Percentiles rank a stretch among this genome's conserved stretches.
These are phyloP conservation scores for Talaromyces piceae DNA, from an alignment of 2,329 filamentous ascomycete species.

Conservation along the genomic window DNA sequence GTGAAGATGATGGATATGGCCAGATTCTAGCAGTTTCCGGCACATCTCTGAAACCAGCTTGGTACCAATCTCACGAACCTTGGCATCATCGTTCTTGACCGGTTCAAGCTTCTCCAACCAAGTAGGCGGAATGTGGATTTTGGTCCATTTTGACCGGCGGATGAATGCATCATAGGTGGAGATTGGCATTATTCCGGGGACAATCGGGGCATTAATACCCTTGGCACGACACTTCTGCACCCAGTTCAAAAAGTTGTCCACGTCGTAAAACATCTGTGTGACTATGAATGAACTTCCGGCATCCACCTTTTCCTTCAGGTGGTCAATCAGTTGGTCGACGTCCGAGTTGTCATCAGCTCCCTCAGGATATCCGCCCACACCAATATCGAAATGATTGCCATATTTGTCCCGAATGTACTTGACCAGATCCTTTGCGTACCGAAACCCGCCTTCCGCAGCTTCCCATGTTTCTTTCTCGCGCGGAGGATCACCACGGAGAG, in stretches of 20 bases:
- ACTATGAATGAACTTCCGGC: conserved; percentile 89
- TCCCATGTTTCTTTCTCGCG: conserved; percentile 92
- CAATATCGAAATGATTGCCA: conserved; percentile 91
- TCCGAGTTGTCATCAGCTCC: conserved; percentile 90
- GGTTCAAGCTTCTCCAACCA: conserved; percentile 82
- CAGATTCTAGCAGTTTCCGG: conserved; percentile 70
- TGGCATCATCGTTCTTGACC: conserved; percentile 92
- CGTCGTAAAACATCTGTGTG: conserved; percentile 99
- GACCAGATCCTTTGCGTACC: conserved; percentile 86
- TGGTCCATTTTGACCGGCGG: conserved; percentile 83
- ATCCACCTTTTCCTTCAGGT: conserved; percentile 95
- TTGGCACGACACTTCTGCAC: conserved; percentile 74
- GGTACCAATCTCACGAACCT: conserved; percentile 84
- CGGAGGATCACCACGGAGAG: conserved; percentile 85
- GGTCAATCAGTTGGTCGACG: conserved; percentile 75
- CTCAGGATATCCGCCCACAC: conserved; percentile 93
- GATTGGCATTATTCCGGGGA: conserved; percentile 88
- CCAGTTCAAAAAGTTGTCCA: conserved; percentile 90
- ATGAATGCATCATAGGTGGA: conserved; percentile 92
- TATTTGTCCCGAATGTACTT: conserved; percentile 73
- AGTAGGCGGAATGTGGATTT: conserved; percentile 69
- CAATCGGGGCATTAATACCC: conserved; percentile 76
- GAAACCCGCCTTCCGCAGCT: conserved; percentile 76
- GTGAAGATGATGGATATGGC: conserved; percentile 73
- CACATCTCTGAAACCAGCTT: conserved; percentile 84